These are phyloP conservation scores for Avena sativa DNA, from an alignment of 176 grass and related monocot genomes.

Conservation along the genomic window DNA sequence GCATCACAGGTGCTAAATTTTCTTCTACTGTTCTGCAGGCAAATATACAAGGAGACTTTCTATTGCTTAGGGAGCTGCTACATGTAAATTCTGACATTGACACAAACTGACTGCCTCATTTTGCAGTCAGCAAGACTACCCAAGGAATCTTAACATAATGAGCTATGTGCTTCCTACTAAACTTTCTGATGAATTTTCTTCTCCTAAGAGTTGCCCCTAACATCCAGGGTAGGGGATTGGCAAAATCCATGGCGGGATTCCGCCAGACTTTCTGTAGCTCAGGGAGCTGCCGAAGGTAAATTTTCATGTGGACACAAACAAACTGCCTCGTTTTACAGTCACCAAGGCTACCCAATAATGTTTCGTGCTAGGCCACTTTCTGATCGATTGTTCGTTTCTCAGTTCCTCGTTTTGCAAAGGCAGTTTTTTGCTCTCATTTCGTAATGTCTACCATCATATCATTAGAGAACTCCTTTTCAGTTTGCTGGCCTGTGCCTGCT, in stretches of 20 bases:
- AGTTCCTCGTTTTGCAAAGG: neutral
- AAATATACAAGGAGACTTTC: conserved; percentile 55
- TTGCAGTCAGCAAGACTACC: neutral
- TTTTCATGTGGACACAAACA: neutral
- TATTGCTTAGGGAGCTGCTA: neutral
- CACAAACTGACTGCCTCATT: neutral
- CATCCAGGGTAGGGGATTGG: neutral
- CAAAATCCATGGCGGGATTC: neutral
- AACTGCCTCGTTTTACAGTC: neutral
- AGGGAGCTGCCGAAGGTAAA: too few relatives aligned
- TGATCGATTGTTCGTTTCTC: neutral
- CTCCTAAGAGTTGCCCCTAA: neutral
- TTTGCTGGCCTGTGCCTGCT: conserved; percentile 8
- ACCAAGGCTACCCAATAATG: neutral
- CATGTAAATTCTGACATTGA: neutral
- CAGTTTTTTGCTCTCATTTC: neutral
- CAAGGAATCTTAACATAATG: neutral
- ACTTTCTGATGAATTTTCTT: neutral
- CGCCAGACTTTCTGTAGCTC: conserved; percentile 66
- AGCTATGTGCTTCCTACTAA: neutral
- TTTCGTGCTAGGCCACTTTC: neutral
- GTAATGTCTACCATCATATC: conserved; percentile 1
- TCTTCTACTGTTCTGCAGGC: conserved; percentile 37
- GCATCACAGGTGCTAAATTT: neutral
- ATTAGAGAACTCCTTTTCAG: neutral